phyloP scores from a whole-genome alignment of 2,329 filamentous ascomycete species.

The Neospermospora avenae region DNA sequence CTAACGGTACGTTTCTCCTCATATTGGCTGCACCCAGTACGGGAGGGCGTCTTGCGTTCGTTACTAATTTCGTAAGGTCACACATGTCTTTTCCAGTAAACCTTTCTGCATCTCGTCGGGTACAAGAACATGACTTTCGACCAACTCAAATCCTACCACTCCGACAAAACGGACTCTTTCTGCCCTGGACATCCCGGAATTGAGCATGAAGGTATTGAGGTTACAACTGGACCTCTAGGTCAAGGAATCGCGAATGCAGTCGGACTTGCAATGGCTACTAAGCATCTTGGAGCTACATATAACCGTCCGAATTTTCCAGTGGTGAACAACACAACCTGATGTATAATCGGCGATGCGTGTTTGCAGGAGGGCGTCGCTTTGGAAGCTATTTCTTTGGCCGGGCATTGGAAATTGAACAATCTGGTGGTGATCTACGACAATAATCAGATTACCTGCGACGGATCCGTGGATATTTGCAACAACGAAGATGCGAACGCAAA shows the following conservation, averaged over 20 bases:
- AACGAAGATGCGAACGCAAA: conserved; percentile 94
- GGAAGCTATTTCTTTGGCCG: conserved; percentile 88
- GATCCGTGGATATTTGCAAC: conserved; percentile 93
- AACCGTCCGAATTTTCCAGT: conserved; percentile 44
- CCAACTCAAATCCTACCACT: conserved; percentile 46
- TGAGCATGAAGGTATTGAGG: conserved; percentile 47
- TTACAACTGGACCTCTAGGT: conserved; percentile 49
- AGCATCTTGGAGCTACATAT: conserved; percentile 45
- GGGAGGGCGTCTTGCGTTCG: no score
- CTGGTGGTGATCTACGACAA: conserved; percentile 96
- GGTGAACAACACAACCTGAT: conserved; percentile 45
- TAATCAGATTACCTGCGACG: conserved; percentile 95
- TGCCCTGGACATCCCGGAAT: conserved; percentile 49
- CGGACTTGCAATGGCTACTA: conserved; percentile 48
- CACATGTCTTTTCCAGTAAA: conserved; percentile 45
- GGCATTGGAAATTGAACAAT: conserved; percentile 97
- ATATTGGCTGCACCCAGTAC: background rate
- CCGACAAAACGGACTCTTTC: conserved; percentile 37
- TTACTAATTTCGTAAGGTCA: conserved; percentile 35
- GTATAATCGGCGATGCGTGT: conserved; percentile 82
- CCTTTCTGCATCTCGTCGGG: conserved; percentile 44
- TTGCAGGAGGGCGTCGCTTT: conserved; percentile 96
- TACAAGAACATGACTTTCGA: conserved; percentile 46
- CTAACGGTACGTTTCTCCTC: conserved; percentile 36
- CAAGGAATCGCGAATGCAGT: conserved; percentile 51